Conservation (phyloP, 495 filamentous ascomycete species). For the Podospora pseudocomata region DNA sequence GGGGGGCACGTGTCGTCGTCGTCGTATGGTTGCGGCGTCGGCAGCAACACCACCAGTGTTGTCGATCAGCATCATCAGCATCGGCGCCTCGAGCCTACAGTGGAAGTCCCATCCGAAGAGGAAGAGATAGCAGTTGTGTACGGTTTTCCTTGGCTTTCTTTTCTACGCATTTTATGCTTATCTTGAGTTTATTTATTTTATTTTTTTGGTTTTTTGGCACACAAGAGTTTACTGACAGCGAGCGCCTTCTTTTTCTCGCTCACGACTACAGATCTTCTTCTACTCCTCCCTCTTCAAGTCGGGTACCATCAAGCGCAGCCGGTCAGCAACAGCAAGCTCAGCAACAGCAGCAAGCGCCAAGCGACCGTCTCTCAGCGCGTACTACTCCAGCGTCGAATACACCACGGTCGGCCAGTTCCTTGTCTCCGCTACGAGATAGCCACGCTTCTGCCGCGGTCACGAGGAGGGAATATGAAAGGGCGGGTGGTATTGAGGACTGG, state of each 20-base stretch:
- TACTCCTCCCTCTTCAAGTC: constrained; percentile 18
- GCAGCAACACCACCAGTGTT: not conserved
- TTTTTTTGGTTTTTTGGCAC: too few relatives aligned
- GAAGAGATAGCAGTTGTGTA: constrained; percentile 50
- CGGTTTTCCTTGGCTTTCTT: constrained; percentile 47
- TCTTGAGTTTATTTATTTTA: not conserved
- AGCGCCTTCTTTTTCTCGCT: not conserved
- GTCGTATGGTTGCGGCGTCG: not conserved
- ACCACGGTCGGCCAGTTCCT: constrained; percentile 39
- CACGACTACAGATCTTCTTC: constrained; percentile 14
- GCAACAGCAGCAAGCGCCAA: not conserved
- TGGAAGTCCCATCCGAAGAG: constrained; percentile 47
- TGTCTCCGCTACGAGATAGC: constrained; percentile 42
- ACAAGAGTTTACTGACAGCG: not conserved
- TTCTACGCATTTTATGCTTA: constrained; percentile 18
- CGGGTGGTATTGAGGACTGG: constrained; percentile 94
- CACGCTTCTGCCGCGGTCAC: constrained; percentile 4
- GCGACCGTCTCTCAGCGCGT: constrained; percentile 19
- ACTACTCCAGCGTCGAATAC: constrained; percentile 22
- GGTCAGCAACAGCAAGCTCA: not conserved
- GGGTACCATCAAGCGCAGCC: constrained; percentile 1
- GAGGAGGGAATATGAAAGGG: constrained; percentile 46
- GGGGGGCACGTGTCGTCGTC: constrained; percentile 44
- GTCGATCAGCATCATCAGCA: constrained; percentile 26
- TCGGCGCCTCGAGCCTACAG: constrained; percentile 44